Evolutionary conservation across 805 yeast genomes (phyloP), one percentile per base, ranked within the genome.

Genomic region (Metschnikowia gelsemii): DNA sequence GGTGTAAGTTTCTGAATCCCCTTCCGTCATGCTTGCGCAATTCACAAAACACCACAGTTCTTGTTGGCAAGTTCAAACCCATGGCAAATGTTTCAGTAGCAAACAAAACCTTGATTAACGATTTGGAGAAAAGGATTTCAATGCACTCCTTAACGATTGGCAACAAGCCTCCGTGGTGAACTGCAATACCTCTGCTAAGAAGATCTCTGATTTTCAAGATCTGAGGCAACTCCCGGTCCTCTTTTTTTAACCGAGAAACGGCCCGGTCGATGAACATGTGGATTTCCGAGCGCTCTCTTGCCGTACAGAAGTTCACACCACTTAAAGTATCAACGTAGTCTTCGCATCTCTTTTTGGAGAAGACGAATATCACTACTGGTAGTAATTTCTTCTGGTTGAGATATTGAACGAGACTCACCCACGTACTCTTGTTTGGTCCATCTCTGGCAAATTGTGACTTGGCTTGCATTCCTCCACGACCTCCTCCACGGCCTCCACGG

Each of bases 11-110:
- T 63, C 99, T 76, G 63, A 87, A 80, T 0, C 78, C 77, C 22
- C 81, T 75, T 33, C 98, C 98, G 59, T 93, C 99, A 61, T 91
- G 96, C 58, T 93, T 93, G 51, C 91, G 70, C 36, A 84, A 68
- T 34, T 84, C 87, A 47, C 88, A 78, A 61, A 93, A 93, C 0
- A 91, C 90, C 25, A 93, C 99, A 0, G 99, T 93, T 66, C 96
- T 81, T 0, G 99, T 91, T 9, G 99, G 99, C 57, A 93, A 70
- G 59, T 93, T 93, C 59, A 93, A 76, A 11, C 99, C 99, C 98
- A 93, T 93, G 5, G 99, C 98, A 72, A 93, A 91, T 0, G 99
- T 93, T 63, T 93, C 99, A 0, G 99, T 93, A 0, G 99, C 98
- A 68, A 93, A 93, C 38, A 93, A 68, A 1, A 91, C 93, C 61